Evolutionary conservation across 345 rosid species (phyloP).

Genomic region (Eucalyptus rudis): DNA sequence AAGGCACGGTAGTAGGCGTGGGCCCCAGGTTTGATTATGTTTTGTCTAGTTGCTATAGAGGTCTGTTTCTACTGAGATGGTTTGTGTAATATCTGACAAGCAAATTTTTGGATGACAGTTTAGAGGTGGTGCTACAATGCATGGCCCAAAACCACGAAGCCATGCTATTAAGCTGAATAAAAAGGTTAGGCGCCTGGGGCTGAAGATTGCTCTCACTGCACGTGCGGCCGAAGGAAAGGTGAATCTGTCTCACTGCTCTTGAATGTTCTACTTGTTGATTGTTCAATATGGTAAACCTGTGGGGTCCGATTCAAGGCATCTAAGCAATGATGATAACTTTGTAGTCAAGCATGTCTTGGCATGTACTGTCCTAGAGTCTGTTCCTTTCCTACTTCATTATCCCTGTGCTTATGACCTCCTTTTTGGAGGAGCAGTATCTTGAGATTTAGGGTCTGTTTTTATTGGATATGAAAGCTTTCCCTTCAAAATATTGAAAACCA

Average conservation of each 20-base stretch:
- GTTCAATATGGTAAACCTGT: neutral
- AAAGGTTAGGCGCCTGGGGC: conserved; percentile 80
- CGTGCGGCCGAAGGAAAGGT: conserved; percentile 97
- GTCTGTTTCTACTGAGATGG: neutral
- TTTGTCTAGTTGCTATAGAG: neutral
- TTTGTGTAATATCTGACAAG: neutral
- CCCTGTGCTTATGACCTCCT: neutral
- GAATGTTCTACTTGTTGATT: neutral
- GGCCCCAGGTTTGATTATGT: conserved; percentile 57
- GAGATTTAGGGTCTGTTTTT: neutral
- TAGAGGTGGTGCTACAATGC: conserved; percentile 84
- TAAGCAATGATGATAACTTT: neutral
- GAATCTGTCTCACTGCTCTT: neutral
- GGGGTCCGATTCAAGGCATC: neutral
- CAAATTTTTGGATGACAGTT: conserved; percentile 36
- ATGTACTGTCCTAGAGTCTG: neutral
- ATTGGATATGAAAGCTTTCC: neutral
- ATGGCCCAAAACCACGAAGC: conserved; percentile 91
- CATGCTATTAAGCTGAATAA: conserved; percentile 87
- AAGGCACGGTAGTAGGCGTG: conserved; percentile 77
- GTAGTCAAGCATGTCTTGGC: neutral
- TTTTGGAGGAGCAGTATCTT: neutral
- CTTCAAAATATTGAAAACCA: neutral
- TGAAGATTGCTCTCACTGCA: conserved; percentile 87
- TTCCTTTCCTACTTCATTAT: neutral